These are phyloP conservation scores for Phytophthora melonis DNA, from an alignment of 352 stramenopile genomes.

Conservation along the genomic window DNA sequence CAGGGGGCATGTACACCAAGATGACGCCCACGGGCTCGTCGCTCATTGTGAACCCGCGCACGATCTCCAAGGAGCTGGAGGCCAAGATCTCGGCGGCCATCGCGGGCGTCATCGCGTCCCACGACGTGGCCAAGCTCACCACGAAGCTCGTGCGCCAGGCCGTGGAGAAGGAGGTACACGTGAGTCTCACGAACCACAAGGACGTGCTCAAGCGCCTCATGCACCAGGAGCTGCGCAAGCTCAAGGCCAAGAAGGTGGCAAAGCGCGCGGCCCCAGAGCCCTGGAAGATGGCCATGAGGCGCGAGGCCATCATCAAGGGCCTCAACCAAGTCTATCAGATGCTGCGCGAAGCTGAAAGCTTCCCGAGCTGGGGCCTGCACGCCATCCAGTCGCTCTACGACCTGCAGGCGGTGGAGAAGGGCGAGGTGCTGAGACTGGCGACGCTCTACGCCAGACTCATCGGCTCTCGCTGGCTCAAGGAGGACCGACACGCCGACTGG, in stretches of 20 bases:
- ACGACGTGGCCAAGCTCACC: conserved; percentile 73
- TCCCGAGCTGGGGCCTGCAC: conserved; percentile 53
- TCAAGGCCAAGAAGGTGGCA: conserved; percentile 79
- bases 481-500: conserved; percentile 59
- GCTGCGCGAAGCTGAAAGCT: conserved; percentile 31
- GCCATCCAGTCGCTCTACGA: conserved; percentile 75
- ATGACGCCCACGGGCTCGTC: conserved; percentile 78
- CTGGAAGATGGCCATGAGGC: conserved; percentile 66
- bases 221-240: conserved; percentile 84
- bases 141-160: conserved; percentile 86
- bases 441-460: conserved; percentile 71
- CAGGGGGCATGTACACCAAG: conserved; percentile 78
- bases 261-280: conserved; percentile 62
- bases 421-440: conserved; percentile 51
- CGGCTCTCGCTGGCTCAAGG: conserved; percentile 61
- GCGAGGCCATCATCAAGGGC: conserved; percentile 53
- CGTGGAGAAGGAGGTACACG: conserved; percentile 87
- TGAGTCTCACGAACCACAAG: conserved; percentile 90
- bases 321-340: conserved; percentile 55
- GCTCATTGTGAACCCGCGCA: conserved; percentile 75
- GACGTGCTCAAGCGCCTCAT: conserved; percentile 91
- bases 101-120: conserved; percentile 65
- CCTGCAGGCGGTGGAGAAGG: conserved; percentile 63
- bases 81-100: conserved; percentile 80
- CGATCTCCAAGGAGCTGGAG: conserved; percentile 88